These are phyloP conservation scores for Casuarina equisetifolia DNA, from an alignment of 306 rosid species.

Conservation along the genomic window DNA sequence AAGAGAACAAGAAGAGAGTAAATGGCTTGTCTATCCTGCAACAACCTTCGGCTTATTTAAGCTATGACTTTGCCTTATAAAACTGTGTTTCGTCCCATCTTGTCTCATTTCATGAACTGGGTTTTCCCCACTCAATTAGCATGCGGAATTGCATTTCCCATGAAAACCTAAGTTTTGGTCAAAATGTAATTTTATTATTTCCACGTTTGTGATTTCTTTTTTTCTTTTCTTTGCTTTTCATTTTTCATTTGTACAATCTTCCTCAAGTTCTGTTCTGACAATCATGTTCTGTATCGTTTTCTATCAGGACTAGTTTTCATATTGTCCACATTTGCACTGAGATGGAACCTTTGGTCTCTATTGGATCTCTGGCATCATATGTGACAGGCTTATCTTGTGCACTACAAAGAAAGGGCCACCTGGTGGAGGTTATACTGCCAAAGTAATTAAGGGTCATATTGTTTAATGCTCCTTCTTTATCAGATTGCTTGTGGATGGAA, in stretches of 20 bases:
- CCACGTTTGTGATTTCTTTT: not conserved
- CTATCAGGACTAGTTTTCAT: conserved; percentile 69
- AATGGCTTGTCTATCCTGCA: not conserved
- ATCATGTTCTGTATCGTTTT: conserved; percentile 32
- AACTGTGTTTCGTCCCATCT: not conserved
- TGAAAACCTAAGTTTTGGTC: not conserved
- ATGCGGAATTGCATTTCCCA: not conserved
- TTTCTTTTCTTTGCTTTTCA: not conserved
- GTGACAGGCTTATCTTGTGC: conserved; percentile 86
- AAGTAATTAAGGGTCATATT: conserved; percentile 51
- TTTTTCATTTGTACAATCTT: not conserved
- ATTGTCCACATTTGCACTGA: conserved; percentile 88
- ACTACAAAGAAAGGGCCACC: conserved; percentile 82
- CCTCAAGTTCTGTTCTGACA: conserved; percentile 26
- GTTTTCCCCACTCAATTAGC: conserved; percentile 1
- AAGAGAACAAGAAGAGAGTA: not conserved
- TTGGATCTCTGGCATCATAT: conserved; percentile 75
- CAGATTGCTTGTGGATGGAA: conserved; percentile 13
- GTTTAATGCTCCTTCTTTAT: conserved; percentile 24
- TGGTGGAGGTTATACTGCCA: conserved; percentile 90
- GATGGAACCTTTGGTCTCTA: conserved; percentile 75
- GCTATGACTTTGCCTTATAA: not conserved
- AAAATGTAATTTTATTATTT: not conserved
- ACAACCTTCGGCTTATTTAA: not conserved
- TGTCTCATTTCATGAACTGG: not conserved